Evolutionary conservation across 352 stramenopile genomes (phyloP).

Genomic region (Paralagenidium karlingii): DNA sequence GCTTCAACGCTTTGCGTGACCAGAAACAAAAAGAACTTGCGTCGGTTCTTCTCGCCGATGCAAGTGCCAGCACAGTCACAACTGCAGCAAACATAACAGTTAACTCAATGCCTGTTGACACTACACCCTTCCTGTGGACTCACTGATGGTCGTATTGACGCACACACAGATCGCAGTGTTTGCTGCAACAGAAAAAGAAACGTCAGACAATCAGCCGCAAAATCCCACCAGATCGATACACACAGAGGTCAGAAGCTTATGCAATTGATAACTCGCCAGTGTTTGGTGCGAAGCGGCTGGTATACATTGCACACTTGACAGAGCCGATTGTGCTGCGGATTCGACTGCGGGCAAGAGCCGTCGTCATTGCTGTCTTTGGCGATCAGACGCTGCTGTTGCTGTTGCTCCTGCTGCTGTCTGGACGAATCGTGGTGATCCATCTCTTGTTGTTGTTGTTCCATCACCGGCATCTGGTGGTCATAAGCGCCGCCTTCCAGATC

Average conservation of each 20-base stretch:
- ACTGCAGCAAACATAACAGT: constrained; percentile 12
- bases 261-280: constrained; percentile 25
- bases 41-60: constrained; percentile 55
- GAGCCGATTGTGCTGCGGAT: not conserved
- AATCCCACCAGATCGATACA: not conserved
- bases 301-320: constrained; percentile 45
- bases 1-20: constrained; percentile 40
- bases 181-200: constrained; percentile 19
- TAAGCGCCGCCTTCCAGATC: not conserved
- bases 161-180: constrained; percentile 59
- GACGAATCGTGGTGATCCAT: not conserved
- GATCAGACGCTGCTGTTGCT: not conserved
- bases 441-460: not conserved
- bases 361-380: not conserved
- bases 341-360: not conserved
- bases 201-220: constrained; percentile 1
- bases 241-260: not conserved
- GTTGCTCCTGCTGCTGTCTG: too few species aligned
- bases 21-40: constrained; percentile 51
- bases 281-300: constrained; percentile 54
- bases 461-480: not conserved
- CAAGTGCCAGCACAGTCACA: constrained; percentile 71
- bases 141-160: constrained; percentile 77
- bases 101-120: not conserved
- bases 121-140: constrained; percentile 7